Base-by-base conservation (phyloP, 202 grass and related monocot genomes). In the Panicum hallii region DNA sequence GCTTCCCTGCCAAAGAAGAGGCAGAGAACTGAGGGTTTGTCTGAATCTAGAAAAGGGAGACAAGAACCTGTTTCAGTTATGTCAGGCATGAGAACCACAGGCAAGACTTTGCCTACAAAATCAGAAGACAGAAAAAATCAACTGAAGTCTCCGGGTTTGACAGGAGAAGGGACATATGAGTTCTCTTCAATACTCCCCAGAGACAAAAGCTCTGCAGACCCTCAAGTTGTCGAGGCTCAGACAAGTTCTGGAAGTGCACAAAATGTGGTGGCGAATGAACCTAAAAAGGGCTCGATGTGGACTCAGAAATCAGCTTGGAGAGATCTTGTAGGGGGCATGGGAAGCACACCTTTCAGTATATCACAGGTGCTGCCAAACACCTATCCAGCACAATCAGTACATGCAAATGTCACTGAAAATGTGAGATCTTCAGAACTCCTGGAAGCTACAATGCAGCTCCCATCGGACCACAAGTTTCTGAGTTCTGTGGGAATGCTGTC, bases 241-340 rank as follows among this genome's bases (percentile, higher is more conserved):
- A 41, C 76, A 82, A 74, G 41, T 84, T 69, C 75, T 50, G 87
- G 41, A 89, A 74, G 40, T 76, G 70, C 53, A 80, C 75, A 46
- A 55, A 83, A 63, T 62, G 16, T 22, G 52, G 15, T 12, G 79
- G 43, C 75, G 57, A 43, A 32, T 80, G 75, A 84, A 86, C 77
- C 89, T 69, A 76, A 78, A 82, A 92, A 72, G 57, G 75, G 72
- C 5, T 86, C 71, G 0, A 40, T 83, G 9, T 99, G 97, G 93
- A 91, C 88, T 80, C 97, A 99, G 77, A 99, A 99, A 84, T 96
- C 90, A 64, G 81, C 97, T 43, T 99, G 97, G 93, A 97, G 80
- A 63, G 85, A 93, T 65, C 88, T 99, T 76, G 90, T 97, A 23
- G 93, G 92, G 70, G 83, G 77, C 34, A 78, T 82, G 55, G 75